Evolutionary conservation across 2,329 filamentous ascomycete species (phyloP).

Genomic region (Cephalotrichum gorgonifer): DNA sequence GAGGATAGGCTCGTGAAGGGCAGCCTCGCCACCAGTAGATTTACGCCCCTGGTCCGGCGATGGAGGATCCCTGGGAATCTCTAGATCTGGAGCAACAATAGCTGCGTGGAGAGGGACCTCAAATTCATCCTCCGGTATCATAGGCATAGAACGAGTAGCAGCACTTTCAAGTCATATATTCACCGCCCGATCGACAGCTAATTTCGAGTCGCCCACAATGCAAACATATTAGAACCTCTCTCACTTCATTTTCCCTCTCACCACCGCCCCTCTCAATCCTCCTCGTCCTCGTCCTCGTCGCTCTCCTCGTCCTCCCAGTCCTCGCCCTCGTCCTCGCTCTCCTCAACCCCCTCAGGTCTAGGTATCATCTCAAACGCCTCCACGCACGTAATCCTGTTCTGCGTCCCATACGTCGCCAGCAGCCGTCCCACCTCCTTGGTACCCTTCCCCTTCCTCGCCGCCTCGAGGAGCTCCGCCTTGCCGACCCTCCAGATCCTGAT

Average conservation of each 20-base stretch:
- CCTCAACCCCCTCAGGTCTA: conserved; percentile 48
- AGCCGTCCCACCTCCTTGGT: conserved; percentile 44
- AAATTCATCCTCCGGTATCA: no score
- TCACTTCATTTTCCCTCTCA: conserved; percentile 12
- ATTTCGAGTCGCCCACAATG: no score
- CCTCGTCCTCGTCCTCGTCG: conserved; percentile 21
- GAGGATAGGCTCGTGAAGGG: no score
- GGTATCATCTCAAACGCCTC: conserved; percentile 77
- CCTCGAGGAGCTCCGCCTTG: conserved; percentile 17
- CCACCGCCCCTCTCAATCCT: conserved; percentile 25
- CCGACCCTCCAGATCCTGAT: conserved; percentile 66
- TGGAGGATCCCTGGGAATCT: no score
- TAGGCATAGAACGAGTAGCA: no score
- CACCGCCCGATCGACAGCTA: no score
- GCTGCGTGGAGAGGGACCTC: no score
- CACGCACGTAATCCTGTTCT: conserved; percentile 82
- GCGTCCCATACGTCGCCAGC: conserved; percentile 71
- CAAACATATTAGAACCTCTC: no score
- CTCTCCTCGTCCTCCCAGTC: conserved; percentile 26
- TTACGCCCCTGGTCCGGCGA: no score
- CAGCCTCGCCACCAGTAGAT: no score
- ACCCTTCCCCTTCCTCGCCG: conserved; percentile 15
- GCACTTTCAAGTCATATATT: no score
- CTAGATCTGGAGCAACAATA: no score
- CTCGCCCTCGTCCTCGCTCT: conserved; percentile 42